Evolutionary conservation across 192 early-diverging fungal genomes (phyloP).

Genomic region (Coemansia sp.): DNA sequence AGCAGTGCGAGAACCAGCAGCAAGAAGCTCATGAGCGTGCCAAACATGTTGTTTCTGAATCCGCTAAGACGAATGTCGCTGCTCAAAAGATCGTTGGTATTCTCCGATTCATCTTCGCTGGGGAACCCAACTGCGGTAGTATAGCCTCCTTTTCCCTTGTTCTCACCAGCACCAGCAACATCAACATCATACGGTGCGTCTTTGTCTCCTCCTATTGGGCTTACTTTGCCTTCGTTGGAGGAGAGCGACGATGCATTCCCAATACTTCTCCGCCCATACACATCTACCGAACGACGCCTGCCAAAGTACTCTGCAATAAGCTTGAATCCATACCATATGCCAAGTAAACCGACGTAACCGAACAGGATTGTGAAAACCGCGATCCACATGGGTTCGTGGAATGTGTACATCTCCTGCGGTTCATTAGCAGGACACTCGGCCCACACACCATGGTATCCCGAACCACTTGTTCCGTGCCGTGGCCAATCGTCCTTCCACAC

Average conservation of each 20-base stretch:
- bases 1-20: constrained; percentile 42
- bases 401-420: constrained; percentile 39
- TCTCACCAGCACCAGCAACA: not conserved
- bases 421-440: constrained; percentile 24
- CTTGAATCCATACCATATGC: constrained; percentile 23
- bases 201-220: not conserved
- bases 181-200: not conserved
- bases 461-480: constrained; percentile 9
- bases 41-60: constrained; percentile 51
- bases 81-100: constrained; percentile 19
- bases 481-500: constrained; percentile 26
- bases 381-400: constrained; percentile 44
- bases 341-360: constrained; percentile 24
- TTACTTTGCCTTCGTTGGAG: not conserved
- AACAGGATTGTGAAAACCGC: constrained; percentile 24
- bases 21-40: constrained; percentile 37
- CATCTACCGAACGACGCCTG: not conserved
- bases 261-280: not conserved
- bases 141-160: not conserved
- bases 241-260: not conserved
- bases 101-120: constrained; percentile 8
- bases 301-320: not conserved
- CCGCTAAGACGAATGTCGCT: constrained; percentile 44
- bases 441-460: constrained; percentile 22
- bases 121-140: constrained; percentile 1